A percentile compares a stretch with the other conserved stretches of the same genome.
Evolutionary conservation across 331 rosid species (phyloP).

Genomic region (Stylosanthes scabra): DNA sequence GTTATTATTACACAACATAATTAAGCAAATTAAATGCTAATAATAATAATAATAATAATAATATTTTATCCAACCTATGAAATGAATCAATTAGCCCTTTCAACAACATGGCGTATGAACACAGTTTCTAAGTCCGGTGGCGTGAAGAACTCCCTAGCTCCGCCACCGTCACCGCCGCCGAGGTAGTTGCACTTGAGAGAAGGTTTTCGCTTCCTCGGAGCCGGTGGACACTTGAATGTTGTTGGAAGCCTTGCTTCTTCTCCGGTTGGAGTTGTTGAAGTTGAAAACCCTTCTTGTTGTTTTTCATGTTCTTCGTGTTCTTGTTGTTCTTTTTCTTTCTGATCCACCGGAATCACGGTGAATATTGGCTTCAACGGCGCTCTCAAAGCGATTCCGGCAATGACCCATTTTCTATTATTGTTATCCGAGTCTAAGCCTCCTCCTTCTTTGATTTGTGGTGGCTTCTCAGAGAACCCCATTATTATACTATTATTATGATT

Average conservation of each 20-base stretch:
- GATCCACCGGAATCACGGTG: constrained; percentile 40
- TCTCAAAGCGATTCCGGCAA: constrained; percentile 65
- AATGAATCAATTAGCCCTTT: constrained; percentile 46
- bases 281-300: constrained; percentile 46
- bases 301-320: background rate
- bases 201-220: constrained; percentile 75
- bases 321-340: constrained; percentile 16
- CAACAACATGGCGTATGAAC: constrained; percentile 64
- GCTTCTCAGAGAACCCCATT: constrained; percentile 67
- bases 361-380: constrained; percentile 69
- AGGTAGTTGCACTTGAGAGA: constrained; percentile 63
- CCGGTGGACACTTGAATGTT: constrained; percentile 71
- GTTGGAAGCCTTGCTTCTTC: constrained; percentile 66
- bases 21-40: too few relatives aligned
- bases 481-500: background rate
- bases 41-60: too few relatives aligned
- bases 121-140: constrained; percentile 88
- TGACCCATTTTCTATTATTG: constrained; percentile 64
- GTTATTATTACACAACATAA: too few relatives aligned
- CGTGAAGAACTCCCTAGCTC: constrained; percentile 63
- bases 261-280: constrained; percentile 72
- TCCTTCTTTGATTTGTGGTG: constrained; percentile 44
- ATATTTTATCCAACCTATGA: too few relatives aligned
- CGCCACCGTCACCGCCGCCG: constrained; percentile 30
- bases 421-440: constrained; percentile 55